A percentile compares a stretch with the other conserved stretches of the same genome.
Conservation (phyloP, 164 flowering plant genomes). For the Magnolia sinica region DNA sequence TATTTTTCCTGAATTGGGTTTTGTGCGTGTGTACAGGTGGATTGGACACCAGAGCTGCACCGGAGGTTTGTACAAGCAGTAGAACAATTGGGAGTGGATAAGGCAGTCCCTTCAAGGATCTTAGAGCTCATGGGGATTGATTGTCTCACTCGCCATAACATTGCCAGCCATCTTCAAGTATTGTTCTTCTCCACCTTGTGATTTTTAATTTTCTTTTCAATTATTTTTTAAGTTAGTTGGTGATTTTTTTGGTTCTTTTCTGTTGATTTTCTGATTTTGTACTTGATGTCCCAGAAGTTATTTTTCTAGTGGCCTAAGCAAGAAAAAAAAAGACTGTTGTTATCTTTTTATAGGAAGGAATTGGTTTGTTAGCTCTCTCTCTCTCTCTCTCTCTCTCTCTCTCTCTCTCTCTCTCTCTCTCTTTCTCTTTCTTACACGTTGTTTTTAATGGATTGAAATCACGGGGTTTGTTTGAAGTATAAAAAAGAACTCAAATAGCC, state of each 20-base stretch:
- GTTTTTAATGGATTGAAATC: no score
- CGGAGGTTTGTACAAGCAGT: slow-evolving; percentile 93
- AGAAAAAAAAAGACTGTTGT: no score
- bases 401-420: no score
- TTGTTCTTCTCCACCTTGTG: not conserved
- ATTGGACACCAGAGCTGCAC: slow-evolving; percentile 99
- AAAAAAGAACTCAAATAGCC: no score
- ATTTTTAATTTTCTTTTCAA: not conserved
- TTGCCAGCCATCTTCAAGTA: slow-evolving; percentile 99
- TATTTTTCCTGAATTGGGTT: slow-evolving; percentile 27
- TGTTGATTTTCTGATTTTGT: not conserved
- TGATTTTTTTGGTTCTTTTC: not conserved
- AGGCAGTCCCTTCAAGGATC: slow-evolving; percentile 96
- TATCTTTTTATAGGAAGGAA: no score
- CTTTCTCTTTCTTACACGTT: no score
- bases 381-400: no score
- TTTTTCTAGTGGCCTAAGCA: no score
- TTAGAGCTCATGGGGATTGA: slow-evolving; percentile 95
- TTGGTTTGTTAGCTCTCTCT: no score
- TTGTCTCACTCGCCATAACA: slow-evolving; percentile 95
- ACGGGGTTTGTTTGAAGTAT: no score
- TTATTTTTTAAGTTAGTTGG: not conserved
- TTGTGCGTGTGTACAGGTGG: slow-evolving; percentile 53
- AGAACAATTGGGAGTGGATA: slow-evolving; percentile 96
- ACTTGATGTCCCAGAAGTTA: no score